Base-by-base conservation (phyloP, 768 basidiomycete genomes). In the Rhizopogon vulgaris region DNA sequence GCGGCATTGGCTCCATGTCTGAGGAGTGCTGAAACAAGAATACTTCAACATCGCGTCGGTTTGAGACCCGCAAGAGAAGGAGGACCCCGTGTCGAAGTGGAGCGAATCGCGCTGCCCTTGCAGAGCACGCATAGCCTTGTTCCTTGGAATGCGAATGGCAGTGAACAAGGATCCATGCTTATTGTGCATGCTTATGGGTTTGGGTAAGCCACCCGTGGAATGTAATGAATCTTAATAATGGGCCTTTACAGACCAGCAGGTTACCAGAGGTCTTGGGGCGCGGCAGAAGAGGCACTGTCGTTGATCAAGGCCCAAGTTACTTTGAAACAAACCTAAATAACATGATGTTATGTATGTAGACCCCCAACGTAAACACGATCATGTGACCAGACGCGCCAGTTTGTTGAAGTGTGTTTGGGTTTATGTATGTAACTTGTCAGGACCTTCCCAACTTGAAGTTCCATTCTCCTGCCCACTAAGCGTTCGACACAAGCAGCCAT, bases 151-250 rank as follows among this genome's bases (percentile, higher is more conserved):
- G 37, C 48, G 38, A 55, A 49, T 38, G 61, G 53, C 53, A 64
- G 47, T 64, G 56, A 37, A 32, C 46, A 7, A 24, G 59, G 60
- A 42, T 53, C 60, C 22, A 61, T 70, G 58, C 53, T 58, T 11
- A 74, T 82, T 2, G 70, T 81, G 17, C 82, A 84, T 65, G 78
- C 80, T 24, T 84, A 84, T 62, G 82, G 82, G 6, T 78, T 83
- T 36, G 82, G 82, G 77, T 77, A 38, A 49, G 73, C 40, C 6
- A 5, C 40, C 4, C 22, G 18, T 27, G 2, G 5, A n/a, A n/a
- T 55, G 55, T 41, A 12, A 15, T 58, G 55, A 14, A 37, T 37
- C 3, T 46, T 36, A 6, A 39, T 6, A 9, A 46, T 52, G 18
- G 5, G 24, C 34, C 38, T 36, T 38, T 15, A 18, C 51, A 71